Evolutionary conservation across 371 early-diverging fungal species (phyloP).

Genomic region (Saksenaea vasiformis): DNA sequence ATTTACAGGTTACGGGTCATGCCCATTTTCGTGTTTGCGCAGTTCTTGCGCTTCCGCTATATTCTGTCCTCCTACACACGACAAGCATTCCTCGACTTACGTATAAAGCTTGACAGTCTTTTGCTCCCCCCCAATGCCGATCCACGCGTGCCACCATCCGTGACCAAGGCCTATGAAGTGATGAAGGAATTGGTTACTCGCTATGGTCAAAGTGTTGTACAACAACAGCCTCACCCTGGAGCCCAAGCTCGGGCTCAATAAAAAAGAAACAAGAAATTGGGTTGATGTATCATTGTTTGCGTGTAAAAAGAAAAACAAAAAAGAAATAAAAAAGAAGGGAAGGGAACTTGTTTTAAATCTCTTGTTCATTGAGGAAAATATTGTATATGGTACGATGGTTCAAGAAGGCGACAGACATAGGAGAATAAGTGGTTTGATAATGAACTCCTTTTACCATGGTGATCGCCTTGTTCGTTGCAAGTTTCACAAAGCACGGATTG

Average conservation of each 20-base stretch:
- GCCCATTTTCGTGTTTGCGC: conserved; percentile 77
- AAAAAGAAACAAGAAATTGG: background rate
- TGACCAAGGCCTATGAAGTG: conserved; percentile 56
- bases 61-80: conserved; percentile 72
- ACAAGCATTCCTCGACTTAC: conserved; percentile 61
- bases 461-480: too few species aligned
- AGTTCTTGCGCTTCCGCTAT: conserved; percentile 87
- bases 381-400: too few species aligned
- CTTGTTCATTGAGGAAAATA: too few species aligned
- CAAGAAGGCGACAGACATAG: too few species aligned
- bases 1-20: conserved; percentile 61
- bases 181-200: conserved; percentile 53
- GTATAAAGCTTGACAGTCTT: conserved; percentile 51
- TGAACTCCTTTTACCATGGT: too few species aligned
- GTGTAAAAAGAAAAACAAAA: background rate
- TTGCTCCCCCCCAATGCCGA: conserved; percentile 58
- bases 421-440: too few species aligned
- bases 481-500: too few species aligned
- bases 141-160: conserved; percentile 61
- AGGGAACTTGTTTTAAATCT: too few species aligned
- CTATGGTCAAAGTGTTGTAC: conserved; percentile 61
- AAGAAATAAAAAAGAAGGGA: background rate
- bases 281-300: background rate
- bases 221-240: conserved; percentile 40
- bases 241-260: conserved; percentile 15